phyloP scores from a whole-genome alignment of 345 rosid species.

The Ceriops decandra region DNA sequence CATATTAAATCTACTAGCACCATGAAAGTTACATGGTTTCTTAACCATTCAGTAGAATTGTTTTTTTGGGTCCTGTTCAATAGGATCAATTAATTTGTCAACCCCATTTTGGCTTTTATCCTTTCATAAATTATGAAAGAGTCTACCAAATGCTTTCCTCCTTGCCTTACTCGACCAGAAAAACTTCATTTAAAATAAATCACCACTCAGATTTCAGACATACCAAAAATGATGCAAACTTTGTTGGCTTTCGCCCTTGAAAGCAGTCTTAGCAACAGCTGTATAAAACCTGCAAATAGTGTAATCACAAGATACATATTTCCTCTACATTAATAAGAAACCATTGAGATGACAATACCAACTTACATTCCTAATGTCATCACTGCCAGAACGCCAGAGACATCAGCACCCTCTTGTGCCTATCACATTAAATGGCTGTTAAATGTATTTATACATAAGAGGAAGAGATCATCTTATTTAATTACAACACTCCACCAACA shows the following conservation, averaged over 20 bases:
- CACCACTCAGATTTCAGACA: slow-evolving; percentile 6
- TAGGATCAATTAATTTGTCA: no score
- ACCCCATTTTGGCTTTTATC: no score
- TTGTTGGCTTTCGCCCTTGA: slow-evolving; percentile 89
- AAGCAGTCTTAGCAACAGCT: slow-evolving; percentile 85
- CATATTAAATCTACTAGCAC: no score
- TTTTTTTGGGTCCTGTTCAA: no score
- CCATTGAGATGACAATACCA: slow-evolving; percentile 7
- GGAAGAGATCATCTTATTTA: no score
- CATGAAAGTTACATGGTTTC: no score
- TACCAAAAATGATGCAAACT: slow-evolving; percentile 98
- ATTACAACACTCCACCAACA: no score
- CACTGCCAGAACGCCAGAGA: slow-evolving; percentile 95
- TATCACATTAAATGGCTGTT: slow-evolving; percentile 31
- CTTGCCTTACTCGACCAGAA: no score
- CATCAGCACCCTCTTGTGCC: slow-evolving; percentile 86
- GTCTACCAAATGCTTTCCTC: no score
- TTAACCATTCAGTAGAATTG: no score
- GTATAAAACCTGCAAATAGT: slow-evolving; percentile 74
- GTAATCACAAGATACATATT: slow-evolving; percentile 15
- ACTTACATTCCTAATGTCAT: slow-evolving; percentile 98
- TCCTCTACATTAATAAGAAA: slow-evolving; percentile 14
- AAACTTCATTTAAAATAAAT: not conserved
- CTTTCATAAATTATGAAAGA: no score
- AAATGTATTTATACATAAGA: slow-evolving; percentile 10